Conservation (phyloP, 1,284 basidiomycete genomes). For the Crucibulum parvulum region DNA sequence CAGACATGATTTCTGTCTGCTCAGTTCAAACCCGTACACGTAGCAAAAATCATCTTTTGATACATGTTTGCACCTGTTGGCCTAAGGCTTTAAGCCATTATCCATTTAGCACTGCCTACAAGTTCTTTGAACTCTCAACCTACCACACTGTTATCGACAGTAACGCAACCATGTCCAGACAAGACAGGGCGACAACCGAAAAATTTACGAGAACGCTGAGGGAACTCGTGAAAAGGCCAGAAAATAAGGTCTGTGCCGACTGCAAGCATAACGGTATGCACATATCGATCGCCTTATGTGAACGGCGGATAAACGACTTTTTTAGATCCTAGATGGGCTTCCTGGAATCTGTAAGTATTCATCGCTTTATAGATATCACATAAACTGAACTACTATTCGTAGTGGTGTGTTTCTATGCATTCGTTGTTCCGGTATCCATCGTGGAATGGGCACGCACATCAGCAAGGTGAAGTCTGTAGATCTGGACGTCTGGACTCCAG, state of each 20-base stretch:
- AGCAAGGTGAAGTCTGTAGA: slow-evolving; percentile 98
- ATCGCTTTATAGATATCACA: slow-evolving; percentile 33
- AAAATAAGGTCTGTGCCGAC: slow-evolving; percentile 95
- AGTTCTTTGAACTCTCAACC: not conserved
- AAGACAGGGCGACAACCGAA: slow-evolving; percentile 88
- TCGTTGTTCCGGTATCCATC: slow-evolving; percentile 97
- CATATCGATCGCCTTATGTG: slow-evolving; percentile 4
- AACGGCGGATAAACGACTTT: slow-evolving; percentile 2
- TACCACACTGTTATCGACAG: not conserved
- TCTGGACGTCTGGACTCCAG: slow-evolving; percentile 97
- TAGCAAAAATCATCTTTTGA: too few species aligned
- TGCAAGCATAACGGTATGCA: slow-evolving; percentile 89
- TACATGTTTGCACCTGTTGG: too few species aligned
- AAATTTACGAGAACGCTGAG: slow-evolving; percentile 78
- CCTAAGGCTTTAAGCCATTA: too few species aligned
- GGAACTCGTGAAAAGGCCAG: slow-evolving; percentile 86
- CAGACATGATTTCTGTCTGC: too few species aligned
- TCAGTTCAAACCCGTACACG: too few species aligned
- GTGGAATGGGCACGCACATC: slow-evolving; percentile 98
- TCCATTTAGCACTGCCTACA: not conserved
- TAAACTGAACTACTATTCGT: slow-evolving; percentile 3
- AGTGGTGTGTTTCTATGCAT: slow-evolving; percentile 96
- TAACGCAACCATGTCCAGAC: slow-evolving; percentile 59
- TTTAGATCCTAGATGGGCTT: slow-evolving; percentile 96
- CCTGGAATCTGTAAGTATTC: slow-evolving; percentile 87